Evolutionary conservation across 2,329 filamentous ascomycete genomes (phyloP), one percentile per base, ranked within the genome.

Genomic region (Cadophora sp.): DNA sequence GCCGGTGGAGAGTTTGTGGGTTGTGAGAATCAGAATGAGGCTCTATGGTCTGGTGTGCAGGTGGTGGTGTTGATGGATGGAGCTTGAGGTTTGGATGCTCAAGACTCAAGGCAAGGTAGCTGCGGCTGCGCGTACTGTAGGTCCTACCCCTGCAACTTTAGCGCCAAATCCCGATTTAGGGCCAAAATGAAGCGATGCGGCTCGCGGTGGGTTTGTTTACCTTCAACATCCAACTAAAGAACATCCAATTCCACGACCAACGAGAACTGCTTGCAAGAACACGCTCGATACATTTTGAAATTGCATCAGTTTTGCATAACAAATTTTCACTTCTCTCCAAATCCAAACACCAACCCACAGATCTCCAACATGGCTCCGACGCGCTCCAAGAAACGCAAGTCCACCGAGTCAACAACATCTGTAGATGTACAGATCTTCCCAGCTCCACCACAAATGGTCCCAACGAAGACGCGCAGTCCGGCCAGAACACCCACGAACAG

Each of bases 331-430:
- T 58, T 27, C 14, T n/a, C 6, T 22, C 18, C 18, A 53, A 30
- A 60, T 20, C 36, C 36, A 58, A 14, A 20, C 5, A 39, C 71
- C 67, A 64, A 69, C 77, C 45, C 39, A 56, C 56, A 69, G 59
- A 45, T 33, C 61, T 18, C 55, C 60, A 41, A 66, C 18, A 87
- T 86, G 84, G 81, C 82, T 67, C 82, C 82, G 63, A 78, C 78
- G 64, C 81, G 82, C 73, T 78, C 80, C 58, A 79, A 74, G 68
- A 84, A 84, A 74, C 80, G 80, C 75, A 83, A 82, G 77, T 82
- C 82, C 8, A 80, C 71, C 4, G 74, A 76, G 70, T 76, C 76
- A 47, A 69, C 71, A 65, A 68, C 63, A 33, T 74, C 72, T 66
- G 67, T 71, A 30, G 74, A 77, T 64, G 66, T 72, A 48, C 70